Percentiles rank a stretch among this genome's conserved stretches.
These are phyloP conservation scores for Trypanosoma grayi DNA, from an alignment of 208 protist species.

Conservation along the genomic window DNA sequence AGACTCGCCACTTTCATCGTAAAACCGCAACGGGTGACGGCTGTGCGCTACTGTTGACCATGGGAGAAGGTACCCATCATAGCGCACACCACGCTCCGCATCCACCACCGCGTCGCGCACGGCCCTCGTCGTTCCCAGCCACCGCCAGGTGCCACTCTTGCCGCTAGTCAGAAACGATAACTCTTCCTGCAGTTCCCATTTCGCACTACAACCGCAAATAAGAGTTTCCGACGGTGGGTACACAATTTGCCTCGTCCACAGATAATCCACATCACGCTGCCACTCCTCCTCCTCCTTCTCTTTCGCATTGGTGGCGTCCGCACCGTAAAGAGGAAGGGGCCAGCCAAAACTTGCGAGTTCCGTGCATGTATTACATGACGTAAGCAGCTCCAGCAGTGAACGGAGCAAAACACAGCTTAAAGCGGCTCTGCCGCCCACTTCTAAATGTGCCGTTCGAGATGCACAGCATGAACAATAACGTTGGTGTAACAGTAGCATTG, in stretches of 20 bases:
- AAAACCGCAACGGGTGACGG: slow-evolving; percentile 68
- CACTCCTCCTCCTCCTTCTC: not conserved
- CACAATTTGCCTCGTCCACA: not conserved
- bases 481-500: slow-evolving; percentile 23
- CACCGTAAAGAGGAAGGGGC: not conserved
- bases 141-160: slow-evolving; percentile 35
- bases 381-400: slow-evolving; percentile 30
- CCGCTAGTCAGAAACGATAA: slow-evolving; percentile 23
- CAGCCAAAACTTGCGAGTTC: slow-evolving; percentile 27
- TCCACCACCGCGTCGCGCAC: slow-evolving; percentile 16
- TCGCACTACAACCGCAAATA: not conserved
- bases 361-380: slow-evolving; percentile 11
- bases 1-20: slow-evolving; percentile 79
- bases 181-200: slow-evolving; percentile 53
- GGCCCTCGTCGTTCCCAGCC: slow-evolving; percentile 54
- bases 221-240: not conserved
- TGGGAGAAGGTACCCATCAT: slow-evolving; percentile 55
- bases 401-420: slow-evolving; percentile 12
- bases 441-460: not conserved
- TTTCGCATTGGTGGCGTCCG: not conserved
- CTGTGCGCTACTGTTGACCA: slow-evolving; percentile 65
- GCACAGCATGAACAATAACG: slow-evolving; percentile 15
- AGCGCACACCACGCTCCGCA: not conserved
- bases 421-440: not conserved
- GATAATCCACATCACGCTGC: not conserved